These are phyloP conservation scores for Primulina huaijiensis DNA, from an alignment of 257 asterid genomes.

Conservation along the genomic window DNA sequence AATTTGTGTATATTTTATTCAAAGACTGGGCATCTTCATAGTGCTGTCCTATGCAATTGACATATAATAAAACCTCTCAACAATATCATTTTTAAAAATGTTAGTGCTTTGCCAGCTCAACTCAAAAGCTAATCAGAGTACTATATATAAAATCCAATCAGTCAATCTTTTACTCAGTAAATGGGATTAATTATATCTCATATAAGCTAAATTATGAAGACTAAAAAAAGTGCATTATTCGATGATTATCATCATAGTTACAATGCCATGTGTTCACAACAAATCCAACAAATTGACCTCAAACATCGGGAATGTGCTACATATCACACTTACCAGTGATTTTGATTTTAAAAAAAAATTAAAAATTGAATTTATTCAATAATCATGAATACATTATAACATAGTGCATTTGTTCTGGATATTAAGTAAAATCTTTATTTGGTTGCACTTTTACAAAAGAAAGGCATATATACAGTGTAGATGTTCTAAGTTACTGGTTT, in stretches of 20 bases:
- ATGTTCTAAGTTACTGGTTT: not conserved
- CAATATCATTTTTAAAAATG: slow-evolving; percentile 21
- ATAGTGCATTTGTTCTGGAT: not conserved
- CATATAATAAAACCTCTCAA: not conserved
- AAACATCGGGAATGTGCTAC: not conserved
- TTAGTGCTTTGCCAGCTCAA: slow-evolving; percentile 37
- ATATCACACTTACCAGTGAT: not conserved
- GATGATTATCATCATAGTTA: slow-evolving; percentile 19
- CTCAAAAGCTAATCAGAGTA: slow-evolving; percentile 24
- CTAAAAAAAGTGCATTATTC: slow-evolving; percentile 22
- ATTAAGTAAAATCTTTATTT: not conserved
- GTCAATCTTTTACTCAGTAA: slow-evolving; percentile 26
- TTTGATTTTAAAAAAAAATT: too few relatives aligned
- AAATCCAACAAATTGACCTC: slow-evolving; percentile 27
- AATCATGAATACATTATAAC: not conserved
- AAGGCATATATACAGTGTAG: not conserved
- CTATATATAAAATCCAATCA: not conserved
- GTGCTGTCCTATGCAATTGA: slow-evolving; percentile 2
- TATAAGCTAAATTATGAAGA: slow-evolving; percentile 15
- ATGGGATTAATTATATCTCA: slow-evolving; percentile 17
- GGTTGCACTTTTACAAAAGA: not conserved
- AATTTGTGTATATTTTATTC: slow-evolving; percentile 14
- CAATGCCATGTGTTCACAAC: slow-evolving; percentile 21
- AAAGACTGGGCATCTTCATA: slow-evolving; percentile 3
- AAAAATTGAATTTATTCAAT: too few relatives aligned